Percentiles rank a stretch among this genome's conserved stretches.
These are phyloP conservation scores for Mucor racemosus DNA, from an alignment of 371 early-diverging fungal species.

Conservation along the genomic window DNA sequence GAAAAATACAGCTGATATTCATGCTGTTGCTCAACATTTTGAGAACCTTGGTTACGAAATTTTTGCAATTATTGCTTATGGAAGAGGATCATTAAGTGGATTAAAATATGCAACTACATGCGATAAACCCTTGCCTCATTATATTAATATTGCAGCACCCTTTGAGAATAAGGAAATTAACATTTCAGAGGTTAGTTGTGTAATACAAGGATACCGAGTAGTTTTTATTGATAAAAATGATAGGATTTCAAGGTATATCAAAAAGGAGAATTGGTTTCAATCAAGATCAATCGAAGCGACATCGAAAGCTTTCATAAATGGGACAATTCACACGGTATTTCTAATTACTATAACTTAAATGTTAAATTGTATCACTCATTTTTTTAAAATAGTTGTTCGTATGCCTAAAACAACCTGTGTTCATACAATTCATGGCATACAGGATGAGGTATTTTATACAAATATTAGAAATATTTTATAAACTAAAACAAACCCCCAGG, in stretches of 20 bases:
- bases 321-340: constrained; percentile 44
- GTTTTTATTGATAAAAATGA: not conserved
- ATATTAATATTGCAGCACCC: constrained; percentile 53
- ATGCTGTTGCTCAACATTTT: constrained; percentile 49
- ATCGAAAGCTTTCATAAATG: constrained; percentile 27
- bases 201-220: not conserved
- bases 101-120: constrained; percentile 56
- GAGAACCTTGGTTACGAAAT: constrained; percentile 55
- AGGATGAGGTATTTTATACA: constrained; percentile 45
- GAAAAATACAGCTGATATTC: constrained; percentile 52
- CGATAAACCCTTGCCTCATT: constrained; percentile 37
- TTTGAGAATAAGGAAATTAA: constrained; percentile 25
- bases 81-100: constrained; percentile 51
- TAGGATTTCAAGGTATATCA: constrained; percentile 19
- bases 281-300: constrained; percentile 28
- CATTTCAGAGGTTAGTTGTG: not conserved
- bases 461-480: not conserved
- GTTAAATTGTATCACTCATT: not conserved
- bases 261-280: constrained; percentile 15
- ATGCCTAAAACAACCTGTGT: constrained; percentile 59
- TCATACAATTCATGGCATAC: constrained; percentile 55
- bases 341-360: constrained; percentile 1
- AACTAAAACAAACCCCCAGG: not conserved
- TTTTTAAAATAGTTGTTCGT: constrained; percentile 35
- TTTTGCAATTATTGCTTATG: constrained; percentile 54